Evolutionary conservation across 2,329 filamentous ascomycete genomes (phyloP).

Genomic region (Chaetomiaceae sp.): DNA sequence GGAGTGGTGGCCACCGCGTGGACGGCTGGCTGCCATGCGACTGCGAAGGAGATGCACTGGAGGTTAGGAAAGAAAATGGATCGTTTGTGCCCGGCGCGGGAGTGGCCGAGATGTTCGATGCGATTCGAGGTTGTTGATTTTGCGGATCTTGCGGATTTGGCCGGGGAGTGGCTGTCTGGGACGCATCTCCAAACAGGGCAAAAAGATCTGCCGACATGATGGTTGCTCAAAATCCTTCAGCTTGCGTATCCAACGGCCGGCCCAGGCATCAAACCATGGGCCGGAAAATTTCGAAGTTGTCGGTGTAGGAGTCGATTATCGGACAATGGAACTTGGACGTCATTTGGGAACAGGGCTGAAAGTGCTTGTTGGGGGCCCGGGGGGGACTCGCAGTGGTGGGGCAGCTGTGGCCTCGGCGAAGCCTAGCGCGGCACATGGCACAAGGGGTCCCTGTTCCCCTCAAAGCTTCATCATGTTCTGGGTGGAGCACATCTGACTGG

Average conservation of each 20-base stretch:
- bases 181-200: slow-evolving; percentile 55
- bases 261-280: not conserved
- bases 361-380: not conserved
- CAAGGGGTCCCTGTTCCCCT: not conserved
- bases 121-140: not conserved
- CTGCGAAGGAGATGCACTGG: slow-evolving; percentile 19
- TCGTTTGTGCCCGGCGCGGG: slow-evolving; percentile 25
- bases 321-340: not conserved
- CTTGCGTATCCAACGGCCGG: too few relatives aligned
- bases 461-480: not conserved
- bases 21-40: slow-evolving; percentile 14
- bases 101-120: slow-evolving; percentile 7
- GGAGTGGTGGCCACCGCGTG: slow-evolving; percentile 28
- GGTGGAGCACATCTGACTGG: not conserved
- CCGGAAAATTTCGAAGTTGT: not conserved
- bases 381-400: slow-evolving; percentile 5
- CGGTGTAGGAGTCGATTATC: not conserved
- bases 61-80: slow-evolving; percentile 32
- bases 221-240: not conserved
- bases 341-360: not conserved
- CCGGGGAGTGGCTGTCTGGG: slow-evolving; percentile 34
- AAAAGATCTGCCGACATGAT: slow-evolving; percentile 63
- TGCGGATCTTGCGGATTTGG: slow-evolving; percentile 18
- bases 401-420: not conserved
- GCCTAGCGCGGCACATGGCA: slow-evolving; percentile 1